phyloP scores from a whole-genome alignment of 768 basidiomycete genomes.

The Mycena chlorophos region DNA sequence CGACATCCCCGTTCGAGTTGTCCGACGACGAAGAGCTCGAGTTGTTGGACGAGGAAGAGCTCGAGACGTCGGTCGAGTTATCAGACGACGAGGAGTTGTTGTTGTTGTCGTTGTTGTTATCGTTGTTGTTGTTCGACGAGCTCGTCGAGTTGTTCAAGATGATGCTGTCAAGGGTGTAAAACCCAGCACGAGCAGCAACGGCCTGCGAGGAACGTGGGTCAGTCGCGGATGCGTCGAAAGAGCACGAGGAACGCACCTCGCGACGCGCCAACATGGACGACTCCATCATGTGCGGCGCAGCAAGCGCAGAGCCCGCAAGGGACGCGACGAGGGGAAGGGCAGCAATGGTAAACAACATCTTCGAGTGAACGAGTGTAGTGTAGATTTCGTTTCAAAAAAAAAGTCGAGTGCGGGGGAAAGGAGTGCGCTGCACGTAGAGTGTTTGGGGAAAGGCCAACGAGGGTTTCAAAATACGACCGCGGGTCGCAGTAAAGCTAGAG shows the following conservation, averaged over 20 bases:
- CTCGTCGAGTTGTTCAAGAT: too few species aligned
- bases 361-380: slow-evolving; percentile 5
- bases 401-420: slow-evolving; percentile 2
- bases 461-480: slow-evolving; percentile 16
- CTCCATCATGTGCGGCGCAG: slow-evolving; percentile 27
- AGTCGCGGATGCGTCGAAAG: background rate
- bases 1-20: slow-evolving; percentile 9
- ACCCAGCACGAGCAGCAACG: background rate
- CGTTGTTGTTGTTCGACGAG: too few species aligned
- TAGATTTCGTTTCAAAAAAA: slow-evolving; percentile 10
- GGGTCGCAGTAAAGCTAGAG: slow-evolving; percentile 11
- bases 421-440: slow-evolving; percentile 20
- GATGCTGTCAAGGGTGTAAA: too few species aligned
- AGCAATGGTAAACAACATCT: slow-evolving; percentile 31
- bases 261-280: slow-evolving; percentile 17
- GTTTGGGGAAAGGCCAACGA: slow-evolving; percentile 18
- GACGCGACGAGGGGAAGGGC: slow-evolving; percentile 27
- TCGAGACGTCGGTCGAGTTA: too few species aligned
- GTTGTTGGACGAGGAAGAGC: slow-evolving; percentile 1
- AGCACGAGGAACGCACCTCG: slow-evolving; percentile 1
- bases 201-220: slow-evolving; percentile 1
- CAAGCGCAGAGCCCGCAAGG: slow-evolving; percentile 26
- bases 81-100: too few species aligned
- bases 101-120: too few species aligned
- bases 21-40: background rate